phyloP scores from a whole-genome alignment of 2,329 filamentous ascomycete species.

The Curvularia lunata region DNA sequence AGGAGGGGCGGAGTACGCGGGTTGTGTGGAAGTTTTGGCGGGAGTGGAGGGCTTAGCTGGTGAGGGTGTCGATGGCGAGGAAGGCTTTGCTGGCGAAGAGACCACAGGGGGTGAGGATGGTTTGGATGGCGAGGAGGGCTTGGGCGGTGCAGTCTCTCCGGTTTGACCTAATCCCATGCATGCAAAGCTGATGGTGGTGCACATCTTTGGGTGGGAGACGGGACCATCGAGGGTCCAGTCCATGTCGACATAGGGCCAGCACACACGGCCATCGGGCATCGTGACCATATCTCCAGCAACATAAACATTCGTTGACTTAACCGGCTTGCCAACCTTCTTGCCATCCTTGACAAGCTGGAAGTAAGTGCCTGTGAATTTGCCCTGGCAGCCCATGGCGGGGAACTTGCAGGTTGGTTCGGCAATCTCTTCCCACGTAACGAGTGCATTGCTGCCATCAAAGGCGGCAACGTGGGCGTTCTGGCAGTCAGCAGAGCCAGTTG shows the following conservation, averaged over 20 bases:
- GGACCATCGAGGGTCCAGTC: slow-evolving; percentile 56
- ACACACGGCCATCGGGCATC: slow-evolving; percentile 63
- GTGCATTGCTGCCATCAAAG: slow-evolving; percentile 59
- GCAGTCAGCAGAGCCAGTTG: slow-evolving; percentile 59
- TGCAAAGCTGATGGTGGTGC: slow-evolving; percentile 61
- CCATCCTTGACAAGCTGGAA: slow-evolving; percentile 65
- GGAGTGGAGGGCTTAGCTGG: neutral
- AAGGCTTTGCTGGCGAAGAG: neutral
- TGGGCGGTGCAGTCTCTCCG: neutral
- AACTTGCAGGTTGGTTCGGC: slow-evolving; percentile 61
- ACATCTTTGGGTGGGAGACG: slow-evolving; percentile 43
- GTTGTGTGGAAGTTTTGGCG: neutral
- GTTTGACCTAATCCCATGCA: slow-evolving; percentile 48
- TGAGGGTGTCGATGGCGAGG: neutral
- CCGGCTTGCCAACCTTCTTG: slow-evolving; percentile 58
- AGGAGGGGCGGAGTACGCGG: neutral
- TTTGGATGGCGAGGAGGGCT: neutral
- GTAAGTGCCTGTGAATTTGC: slow-evolving; percentile 64
- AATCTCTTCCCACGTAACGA: slow-evolving; percentile 68
- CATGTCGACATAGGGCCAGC: slow-evolving; percentile 67
- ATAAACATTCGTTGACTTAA: slow-evolving; percentile 61
- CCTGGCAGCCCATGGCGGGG: slow-evolving; percentile 65
- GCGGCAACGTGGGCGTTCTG: slow-evolving; percentile 65
- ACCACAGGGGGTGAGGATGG: neutral
- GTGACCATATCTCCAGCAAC: slow-evolving; percentile 69